phyloP scores from a whole-genome alignment of 2,329 filamentous ascomycete genomes.

The Pseudogymnoascus sp. region DNA sequence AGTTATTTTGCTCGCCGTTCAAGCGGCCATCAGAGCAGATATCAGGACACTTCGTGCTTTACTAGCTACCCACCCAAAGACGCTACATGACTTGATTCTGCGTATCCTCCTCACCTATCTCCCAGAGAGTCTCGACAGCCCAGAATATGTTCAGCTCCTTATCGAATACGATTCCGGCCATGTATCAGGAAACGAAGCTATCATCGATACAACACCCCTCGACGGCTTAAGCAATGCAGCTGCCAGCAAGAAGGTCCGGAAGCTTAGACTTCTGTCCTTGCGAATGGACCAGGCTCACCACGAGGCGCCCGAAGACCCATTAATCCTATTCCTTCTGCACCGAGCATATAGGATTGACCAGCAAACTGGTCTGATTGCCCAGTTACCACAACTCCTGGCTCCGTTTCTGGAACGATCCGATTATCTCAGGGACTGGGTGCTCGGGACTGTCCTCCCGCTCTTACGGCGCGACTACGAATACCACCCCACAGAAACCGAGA shows the following conservation, averaged over 20 bases:
- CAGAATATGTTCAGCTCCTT: conserved; percentile 53
- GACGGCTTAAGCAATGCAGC: conserved; percentile 51
- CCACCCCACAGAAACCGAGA: conserved; percentile 39
- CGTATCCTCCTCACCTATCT: conserved; percentile 69
- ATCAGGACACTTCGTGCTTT: conserved; percentile 53
- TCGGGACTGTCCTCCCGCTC: conserved; percentile 60
- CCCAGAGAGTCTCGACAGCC: conserved; percentile 59
- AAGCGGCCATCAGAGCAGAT: conserved; percentile 58
- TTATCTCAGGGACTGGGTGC: conserved; percentile 57
- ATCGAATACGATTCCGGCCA: conserved; percentile 37
- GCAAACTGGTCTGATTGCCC: conserved; percentile 62
- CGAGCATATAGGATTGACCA: conserved; percentile 61
- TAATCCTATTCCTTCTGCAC: conserved; percentile 58
- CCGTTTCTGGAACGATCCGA: conserved; percentile 58
- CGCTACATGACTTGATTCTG: conserved; percentile 58
- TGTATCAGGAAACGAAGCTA: conserved; percentile 28
- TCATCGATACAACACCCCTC: conserved; percentile 48
- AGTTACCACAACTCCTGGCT: conserved; percentile 56
- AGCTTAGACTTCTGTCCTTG: conserved; percentile 54
- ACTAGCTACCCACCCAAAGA: conserved; percentile 44
- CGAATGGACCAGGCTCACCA: conserved; percentile 38
- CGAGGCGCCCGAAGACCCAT: conserved; percentile 42
- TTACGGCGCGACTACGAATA: conserved; percentile 62
- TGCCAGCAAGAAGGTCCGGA: conserved; percentile 54
- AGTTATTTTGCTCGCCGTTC: conserved; percentile 62